Evolutionary conservation across 2,329 filamentous ascomycete genomes (phyloP).

Genomic region (Fusarium domesticum): DNA sequence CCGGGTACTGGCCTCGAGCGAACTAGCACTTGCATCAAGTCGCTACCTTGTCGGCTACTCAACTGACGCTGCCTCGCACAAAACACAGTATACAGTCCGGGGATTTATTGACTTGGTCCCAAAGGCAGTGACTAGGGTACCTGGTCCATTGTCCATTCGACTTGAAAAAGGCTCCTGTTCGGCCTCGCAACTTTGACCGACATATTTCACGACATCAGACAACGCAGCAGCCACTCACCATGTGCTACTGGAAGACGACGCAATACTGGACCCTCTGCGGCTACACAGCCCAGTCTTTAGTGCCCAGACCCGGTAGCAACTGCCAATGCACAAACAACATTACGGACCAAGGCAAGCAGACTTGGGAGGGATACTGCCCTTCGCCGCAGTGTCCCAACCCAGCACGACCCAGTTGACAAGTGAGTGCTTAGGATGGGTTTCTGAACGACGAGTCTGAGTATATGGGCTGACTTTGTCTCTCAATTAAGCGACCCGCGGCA

Average conservation of each 20-base stretch:
- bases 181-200: background rate
- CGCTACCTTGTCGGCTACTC: background rate
- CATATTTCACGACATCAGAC: background rate
- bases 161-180: background rate
- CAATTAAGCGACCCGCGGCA: background rate
- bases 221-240: constrained; percentile 17
- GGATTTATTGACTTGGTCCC: no score
- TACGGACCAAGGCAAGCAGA: constrained; percentile 29
- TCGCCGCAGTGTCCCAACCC: constrained; percentile 34
- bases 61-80: background rate
- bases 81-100: background rate
- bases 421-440: constrained; percentile 19
- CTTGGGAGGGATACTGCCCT: constrained; percentile 34
- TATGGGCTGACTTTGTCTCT: background rate
- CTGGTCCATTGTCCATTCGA: background rate
- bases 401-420: constrained; percentile 24
- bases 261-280: constrained; percentile 34
- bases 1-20: background rate
- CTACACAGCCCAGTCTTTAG: constrained; percentile 25
- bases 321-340: constrained; percentile 28
- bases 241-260: constrained; percentile 36
- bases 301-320: constrained; percentile 30
- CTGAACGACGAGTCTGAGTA: background rate
- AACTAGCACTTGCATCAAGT: background rate
- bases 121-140: no score